phyloP scores from a whole-genome alignment of 2,329 filamentous ascomycete genomes.

The Cryphonectria radicalis region DNA sequence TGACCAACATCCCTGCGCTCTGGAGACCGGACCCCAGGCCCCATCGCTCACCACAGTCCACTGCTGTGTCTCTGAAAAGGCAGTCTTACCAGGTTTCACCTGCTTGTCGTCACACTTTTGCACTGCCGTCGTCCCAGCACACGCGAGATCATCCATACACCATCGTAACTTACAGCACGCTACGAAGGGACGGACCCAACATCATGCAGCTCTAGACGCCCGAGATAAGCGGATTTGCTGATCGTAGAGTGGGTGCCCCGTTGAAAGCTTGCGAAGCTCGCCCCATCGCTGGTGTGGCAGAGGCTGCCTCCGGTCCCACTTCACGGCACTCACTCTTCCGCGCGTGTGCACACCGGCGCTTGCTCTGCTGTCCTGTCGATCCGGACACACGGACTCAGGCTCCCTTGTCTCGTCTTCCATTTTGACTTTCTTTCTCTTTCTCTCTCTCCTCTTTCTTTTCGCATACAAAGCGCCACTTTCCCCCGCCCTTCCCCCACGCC shows the following conservation, averaged over 20 bases:
- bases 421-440: neutral
- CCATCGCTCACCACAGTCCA: neutral
- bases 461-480: neutral
- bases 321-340: conserved; percentile 23
- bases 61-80: neutral
- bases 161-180: neutral
- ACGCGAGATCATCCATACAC: neutral
- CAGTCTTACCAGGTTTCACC: neutral
- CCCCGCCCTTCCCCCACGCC: neutral
- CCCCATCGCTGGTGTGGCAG: conserved; percentile 1
- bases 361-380: conserved; percentile 14
- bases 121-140: neutral
- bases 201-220: conserved; percentile 19
- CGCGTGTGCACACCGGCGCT: conserved; percentile 17
- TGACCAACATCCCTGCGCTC: neutral
- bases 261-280: conserved; percentile 1
- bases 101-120: neutral
- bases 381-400: neutral
- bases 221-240: conserved; percentile 6
- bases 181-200: conserved; percentile 6
- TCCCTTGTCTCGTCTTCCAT: conserved; percentile 1
- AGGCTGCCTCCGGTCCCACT: conserved; percentile 23
- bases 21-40: neutral
- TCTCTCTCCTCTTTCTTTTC: neutral
- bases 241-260: neutral